Evolutionary conservation across 352 stramenopile genomes (phyloP), one percentile per base, ranked within the genome.

Genomic region (Phytophthora megakarya): DNA sequence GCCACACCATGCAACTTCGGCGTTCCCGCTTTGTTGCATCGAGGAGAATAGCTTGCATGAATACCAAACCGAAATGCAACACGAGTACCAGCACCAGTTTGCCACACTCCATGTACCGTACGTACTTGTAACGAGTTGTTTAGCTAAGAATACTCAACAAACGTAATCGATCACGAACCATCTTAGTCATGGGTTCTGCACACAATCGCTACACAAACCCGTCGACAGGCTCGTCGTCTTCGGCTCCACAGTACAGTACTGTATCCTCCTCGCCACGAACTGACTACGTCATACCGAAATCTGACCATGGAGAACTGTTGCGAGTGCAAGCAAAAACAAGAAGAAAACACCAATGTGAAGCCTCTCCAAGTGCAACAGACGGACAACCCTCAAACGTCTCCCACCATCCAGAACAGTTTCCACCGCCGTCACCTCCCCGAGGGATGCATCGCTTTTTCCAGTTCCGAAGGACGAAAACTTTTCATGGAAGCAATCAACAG

Each of bases 371-470:
- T 77, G 40, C 60, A 73, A 42, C 69, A 78, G 25, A 28, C 37
- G 16, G 61, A 74, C 33, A 61, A 47, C 26, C 51, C 42, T 47
- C 63, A 30, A 33, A 60, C 21, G 19, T 21, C 52, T 19, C 50
- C 50, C 5, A 23, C 55, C 22, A 61, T 80, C 35, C 53, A 84
- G 53, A 71, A 65, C 18, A 95, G 88, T 28, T 97, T 97, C 63
- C 83, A 97, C 45, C 82, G 85, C 1, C 88, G 92, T 15, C 64
- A 87, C 28, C 67, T 98, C 21, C 92, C 92, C 25, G 42, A 80
- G 22, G 76, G 86, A 21, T 86, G 93, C 62, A 84, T 91, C 42
- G 75, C 88, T 38, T 95, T 98, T 57, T 94, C 80, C 16, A 97
- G 86, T 18, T 35, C 66, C 3, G 76, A 95, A 63, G 97, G 96